These are phyloP conservation scores for Osmanthus fragrans DNA, from an alignment of 257 asterid species.

Conservation along the genomic window DNA sequence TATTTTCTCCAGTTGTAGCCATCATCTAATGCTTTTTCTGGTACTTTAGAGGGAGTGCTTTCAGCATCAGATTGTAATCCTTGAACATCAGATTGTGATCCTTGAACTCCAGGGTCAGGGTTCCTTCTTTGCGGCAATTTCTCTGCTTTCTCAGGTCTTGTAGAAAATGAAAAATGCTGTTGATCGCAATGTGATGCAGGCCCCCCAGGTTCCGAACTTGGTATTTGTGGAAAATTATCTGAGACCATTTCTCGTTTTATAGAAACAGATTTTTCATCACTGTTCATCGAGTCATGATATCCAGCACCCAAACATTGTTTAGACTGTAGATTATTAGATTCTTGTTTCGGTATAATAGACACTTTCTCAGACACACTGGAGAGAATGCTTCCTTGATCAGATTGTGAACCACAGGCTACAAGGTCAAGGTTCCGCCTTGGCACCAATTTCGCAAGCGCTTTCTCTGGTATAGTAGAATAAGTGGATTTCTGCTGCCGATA, in stretches of 20 bases:
- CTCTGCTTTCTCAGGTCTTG: conserved; percentile 46
- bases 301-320: conserved; percentile 28
- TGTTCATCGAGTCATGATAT: conserved; percentile 21
- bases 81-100: conserved; percentile 33
- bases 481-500: conserved; percentile 22
- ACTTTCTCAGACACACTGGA: conserved; percentile 12
- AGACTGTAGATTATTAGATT: conserved; percentile 25
- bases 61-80: too few relatives aligned
- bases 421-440: conserved; percentile 38
- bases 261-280: conserved; percentile 27
- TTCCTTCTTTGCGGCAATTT: conserved; percentile 62
- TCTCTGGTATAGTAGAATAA: conserved; percentile 23
- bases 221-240: conserved; percentile 23
- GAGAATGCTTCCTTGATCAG: conserved; percentile 23
- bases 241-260: conserved; percentile 9
- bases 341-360: conserved; percentile 31
- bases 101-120: conserved; percentile 42
- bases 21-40: conserved; percentile 64
- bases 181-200: conserved; percentile 31
- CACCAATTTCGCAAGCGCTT: conserved; percentile 37
- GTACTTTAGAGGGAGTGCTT: conserved; percentile 37
- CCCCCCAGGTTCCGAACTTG: conserved; percentile 28
- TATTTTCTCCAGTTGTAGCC: conserved; percentile 97
- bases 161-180: conserved; percentile 31
- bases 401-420: conserved; percentile 29